Evolutionary conservation across 345 rosid genomes (phyloP).

Genomic region (Psidium friedrichsthalianum): DNA sequence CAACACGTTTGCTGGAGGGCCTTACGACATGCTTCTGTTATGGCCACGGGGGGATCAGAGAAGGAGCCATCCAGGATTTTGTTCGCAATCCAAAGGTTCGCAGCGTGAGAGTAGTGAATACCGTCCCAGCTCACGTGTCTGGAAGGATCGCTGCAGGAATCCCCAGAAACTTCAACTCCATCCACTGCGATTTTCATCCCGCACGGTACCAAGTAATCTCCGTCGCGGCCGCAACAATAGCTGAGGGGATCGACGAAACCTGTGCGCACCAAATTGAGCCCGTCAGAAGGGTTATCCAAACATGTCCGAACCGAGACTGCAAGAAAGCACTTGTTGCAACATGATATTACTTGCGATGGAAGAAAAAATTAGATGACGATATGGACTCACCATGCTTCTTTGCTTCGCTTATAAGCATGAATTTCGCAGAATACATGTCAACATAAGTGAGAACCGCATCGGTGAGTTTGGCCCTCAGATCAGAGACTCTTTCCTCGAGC

Average conservation of each 20-base stretch:
- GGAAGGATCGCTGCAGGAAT: conserved; percentile 38
- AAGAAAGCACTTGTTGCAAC: not conserved
- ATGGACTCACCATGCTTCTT: not conserved
- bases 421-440: conserved; percentile 65
- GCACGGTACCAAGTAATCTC: conserved; percentile 29
- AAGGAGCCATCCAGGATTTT: conserved; percentile 48
- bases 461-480: conserved; percentile 44
- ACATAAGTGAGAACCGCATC: conserved; percentile 60
- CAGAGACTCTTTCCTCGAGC: conserved; percentile 46
- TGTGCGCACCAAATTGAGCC: not conserved
- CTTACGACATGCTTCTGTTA: conserved; percentile 44
- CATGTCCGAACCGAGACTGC: not conserved
- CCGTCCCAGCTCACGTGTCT: conserved; percentile 43
- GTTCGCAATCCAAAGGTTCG: conserved; percentile 62
- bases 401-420: not conserved
- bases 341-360: not conserved
- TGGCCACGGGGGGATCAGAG: conserved; percentile 51
- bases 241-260: conserved; percentile 37
- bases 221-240: conserved; percentile 52
- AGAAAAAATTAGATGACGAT: not conserved
- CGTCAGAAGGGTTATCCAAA: not conserved
- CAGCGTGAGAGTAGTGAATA: conserved; percentile 42
- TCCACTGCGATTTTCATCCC: conserved; percentile 31
- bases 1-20: not conserved
- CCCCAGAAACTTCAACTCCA: conserved; percentile 29